These are phyloP conservation scores for Colletotrichum spinosum DNA, from an alignment of 2,329 filamentous ascomycete species.

Conservation along the genomic window DNA sequence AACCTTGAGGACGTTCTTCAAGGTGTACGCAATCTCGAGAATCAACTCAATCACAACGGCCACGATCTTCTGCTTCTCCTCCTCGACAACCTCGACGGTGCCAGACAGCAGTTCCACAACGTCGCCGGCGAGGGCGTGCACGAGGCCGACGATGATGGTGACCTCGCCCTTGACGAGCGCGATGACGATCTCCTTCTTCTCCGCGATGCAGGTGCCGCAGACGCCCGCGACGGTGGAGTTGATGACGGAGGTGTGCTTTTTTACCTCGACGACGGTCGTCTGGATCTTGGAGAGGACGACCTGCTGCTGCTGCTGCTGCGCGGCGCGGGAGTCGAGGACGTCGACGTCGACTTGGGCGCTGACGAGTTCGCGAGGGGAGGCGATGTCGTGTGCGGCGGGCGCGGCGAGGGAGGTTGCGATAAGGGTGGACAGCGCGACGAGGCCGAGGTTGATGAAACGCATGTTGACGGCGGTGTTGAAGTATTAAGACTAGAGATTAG, in stretches of 20 bases:
- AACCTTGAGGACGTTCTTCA: constrained; percentile 26
- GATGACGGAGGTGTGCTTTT: constrained; percentile 31
- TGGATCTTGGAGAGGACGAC: constrained; percentile 27
- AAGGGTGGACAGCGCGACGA: constrained; percentile 25
- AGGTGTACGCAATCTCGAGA: constrained; percentile 24
- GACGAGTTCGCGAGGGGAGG: background rate
- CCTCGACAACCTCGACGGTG: constrained; percentile 25
- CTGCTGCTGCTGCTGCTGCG: background rate
- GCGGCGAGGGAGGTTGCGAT: constrained; percentile 26
- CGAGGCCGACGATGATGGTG: constrained; percentile 26
- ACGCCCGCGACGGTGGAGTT: constrained; percentile 28
- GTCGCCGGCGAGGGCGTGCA: constrained; percentile 16
- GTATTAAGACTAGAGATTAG: constrained; percentile 20
- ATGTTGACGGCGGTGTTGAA: constrained; percentile 23
- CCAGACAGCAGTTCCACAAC: constrained; percentile 18
- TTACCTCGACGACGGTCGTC: constrained; percentile 26
- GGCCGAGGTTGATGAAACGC: constrained; percentile 32
- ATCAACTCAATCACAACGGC: constrained; percentile 25
- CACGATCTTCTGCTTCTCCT: constrained; percentile 33
- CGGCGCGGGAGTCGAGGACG: constrained; percentile 16
- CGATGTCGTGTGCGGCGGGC: constrained; percentile 11
- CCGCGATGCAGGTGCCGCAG: constrained; percentile 5
- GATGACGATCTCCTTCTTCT: constrained; percentile 25
- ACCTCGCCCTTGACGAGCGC: constrained; percentile 30
- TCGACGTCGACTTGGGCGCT: background rate